A percentile compares a stretch with the other conserved stretches of the same genome.
phyloP scores from a whole-genome alignment of 1,284 basidiomycete genomes.

The Puccinia polysora region DNA sequence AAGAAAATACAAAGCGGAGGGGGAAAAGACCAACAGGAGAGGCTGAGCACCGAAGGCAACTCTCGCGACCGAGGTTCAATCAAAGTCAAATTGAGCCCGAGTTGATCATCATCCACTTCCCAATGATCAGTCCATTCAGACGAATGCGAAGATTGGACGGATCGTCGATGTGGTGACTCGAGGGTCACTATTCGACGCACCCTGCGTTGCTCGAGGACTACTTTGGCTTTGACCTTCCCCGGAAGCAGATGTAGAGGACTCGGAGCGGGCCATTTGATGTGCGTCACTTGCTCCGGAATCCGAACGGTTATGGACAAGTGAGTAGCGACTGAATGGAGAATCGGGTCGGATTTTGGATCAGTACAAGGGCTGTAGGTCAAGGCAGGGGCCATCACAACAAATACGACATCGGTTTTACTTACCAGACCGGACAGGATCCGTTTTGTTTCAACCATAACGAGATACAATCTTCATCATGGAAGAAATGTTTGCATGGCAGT shows the following conservation, averaged over 20 bases:
- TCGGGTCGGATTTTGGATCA: not conserved
- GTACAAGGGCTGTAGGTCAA: not conserved
- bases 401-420: slow-evolving; percentile 54
- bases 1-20: not conserved
- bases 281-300: not conserved
- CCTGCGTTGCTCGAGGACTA: no score
- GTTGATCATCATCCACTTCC: not conserved
- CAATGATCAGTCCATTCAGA: slow-evolving; percentile 1
- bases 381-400: not conserved
- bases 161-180: no score
- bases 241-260: no score
- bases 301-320: slow-evolving; percentile 3
- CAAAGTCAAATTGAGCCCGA: slow-evolving; percentile 6
- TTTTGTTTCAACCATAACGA: slow-evolving; percentile 74
- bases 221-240: no score
- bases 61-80: not conserved
- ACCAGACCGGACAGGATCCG: slow-evolving; percentile 77
- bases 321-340: slow-evolving; percentile 25
- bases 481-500: slow-evolving; percentile 72
- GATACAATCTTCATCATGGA: slow-evolving; percentile 70
- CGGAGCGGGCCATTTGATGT: no score
- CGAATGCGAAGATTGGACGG: not conserved
- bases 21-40: not conserved
- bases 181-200: no score
- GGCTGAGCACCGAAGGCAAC: no score